phyloP scores from a whole-genome alignment of 169 alveolate species.

The Plasmodium gonderi region DNA sequence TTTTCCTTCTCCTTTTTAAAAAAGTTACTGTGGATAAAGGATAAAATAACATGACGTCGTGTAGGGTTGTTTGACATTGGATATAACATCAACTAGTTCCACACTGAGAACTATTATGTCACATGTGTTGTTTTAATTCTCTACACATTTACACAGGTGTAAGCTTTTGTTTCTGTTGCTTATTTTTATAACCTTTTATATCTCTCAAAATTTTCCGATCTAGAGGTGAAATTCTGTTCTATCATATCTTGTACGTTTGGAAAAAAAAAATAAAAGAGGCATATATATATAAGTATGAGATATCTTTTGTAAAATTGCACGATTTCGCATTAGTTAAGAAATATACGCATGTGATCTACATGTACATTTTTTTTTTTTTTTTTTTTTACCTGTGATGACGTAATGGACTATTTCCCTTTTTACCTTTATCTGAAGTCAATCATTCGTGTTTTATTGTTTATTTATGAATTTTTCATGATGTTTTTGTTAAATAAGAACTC shows the following conservation, averaged over 20 bases:
- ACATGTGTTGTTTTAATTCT: not conserved
- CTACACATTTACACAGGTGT: not conserved
- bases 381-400: constrained; percentile 27
- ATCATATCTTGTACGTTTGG: constrained; percentile 29
- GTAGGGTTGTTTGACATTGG: not conserved
- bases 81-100: too few relatives aligned
- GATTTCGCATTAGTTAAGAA: not conserved
- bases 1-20: not conserved
- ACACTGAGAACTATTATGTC: too few relatives aligned
- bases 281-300: not conserved
- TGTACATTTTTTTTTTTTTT: not conserved
- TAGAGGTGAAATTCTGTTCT: constrained; percentile 16
- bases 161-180: not conserved
- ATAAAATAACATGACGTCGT: not conserved
- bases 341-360: not conserved
- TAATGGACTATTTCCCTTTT: constrained; percentile 37
- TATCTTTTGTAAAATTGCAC: not conserved
- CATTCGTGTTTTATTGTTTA: not conserved
- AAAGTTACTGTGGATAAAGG: not conserved
- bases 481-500: not conserved
- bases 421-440: constrained; percentile 16
- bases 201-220: constrained; percentile 16
- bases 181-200: constrained; percentile 1
- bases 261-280: not conserved
- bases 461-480: not conserved